These are phyloP conservation scores for Backusella psychrophila DNA, from an alignment of 192 early-diverging fungal species.

Conservation along the genomic window DNA sequence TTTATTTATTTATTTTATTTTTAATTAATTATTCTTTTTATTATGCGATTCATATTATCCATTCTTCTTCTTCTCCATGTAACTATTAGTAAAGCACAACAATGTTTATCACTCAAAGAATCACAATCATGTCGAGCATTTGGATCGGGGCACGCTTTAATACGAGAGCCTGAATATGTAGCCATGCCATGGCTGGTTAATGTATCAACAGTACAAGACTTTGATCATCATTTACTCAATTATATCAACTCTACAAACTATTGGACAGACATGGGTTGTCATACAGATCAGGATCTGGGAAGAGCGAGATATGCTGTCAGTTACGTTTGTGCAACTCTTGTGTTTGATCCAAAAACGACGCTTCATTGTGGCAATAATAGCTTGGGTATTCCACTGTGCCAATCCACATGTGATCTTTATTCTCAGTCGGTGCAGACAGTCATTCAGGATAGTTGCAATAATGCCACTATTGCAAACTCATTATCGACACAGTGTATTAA, in stretches of 20 bases:
- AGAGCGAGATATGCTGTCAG: slow-evolving; percentile 11
- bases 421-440: neutral
- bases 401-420: slow-evolving; percentile 9
- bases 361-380: neutral
- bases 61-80: slow-evolving; percentile 8
- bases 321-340: neutral
- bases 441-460: neutral
- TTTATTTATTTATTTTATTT: neutral
- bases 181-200: slow-evolving; percentile 17
- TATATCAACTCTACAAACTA: slow-evolving; percentile 3
- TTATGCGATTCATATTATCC: neutral
- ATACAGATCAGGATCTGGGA: neutral
- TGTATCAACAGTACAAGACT: neutral
- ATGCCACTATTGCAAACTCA: neutral
- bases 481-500: neutral
- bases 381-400: slow-evolving; percentile 5
- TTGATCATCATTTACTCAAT: slow-evolving; percentile 1
- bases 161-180: slow-evolving; percentile 3
- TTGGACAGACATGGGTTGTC: slow-evolving; percentile 6
- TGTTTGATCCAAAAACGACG: neutral
- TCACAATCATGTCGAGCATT: slow-evolving; percentile 14
- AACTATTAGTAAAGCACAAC: neutral
- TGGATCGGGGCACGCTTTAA: neutral
- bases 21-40: neutral
- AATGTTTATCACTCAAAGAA: slow-evolving; percentile 7